phyloP scores from a whole-genome alignment of 305 asterid species.

The Andrographis paniculata region DNA sequence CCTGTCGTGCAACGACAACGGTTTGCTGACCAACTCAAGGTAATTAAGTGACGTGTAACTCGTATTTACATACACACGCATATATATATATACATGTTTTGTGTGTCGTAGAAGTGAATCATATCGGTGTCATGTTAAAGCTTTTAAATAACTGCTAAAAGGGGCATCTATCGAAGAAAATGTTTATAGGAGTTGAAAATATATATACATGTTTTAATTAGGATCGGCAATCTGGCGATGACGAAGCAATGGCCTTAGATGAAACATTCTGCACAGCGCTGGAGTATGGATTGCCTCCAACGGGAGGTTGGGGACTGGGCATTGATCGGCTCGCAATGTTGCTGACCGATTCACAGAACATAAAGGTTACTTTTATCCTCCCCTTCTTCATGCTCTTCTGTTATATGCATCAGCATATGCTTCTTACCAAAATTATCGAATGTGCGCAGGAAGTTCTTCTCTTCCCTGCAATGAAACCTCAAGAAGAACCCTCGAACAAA shows the following conservation, averaged over 20 bases:
- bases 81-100: too few species aligned
- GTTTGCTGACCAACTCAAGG: slow-evolving; percentile 93
- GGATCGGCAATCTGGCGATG: slow-evolving; percentile 96
- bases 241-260: slow-evolving; percentile 92
- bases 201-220: slow-evolving; percentile 9
- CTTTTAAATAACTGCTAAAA: too few species aligned
- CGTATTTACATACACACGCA: too few species aligned
- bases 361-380: slow-evolving; percentile 51
- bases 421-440: neutral
- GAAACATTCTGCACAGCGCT: slow-evolving; percentile 81
- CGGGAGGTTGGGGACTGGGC: slow-evolving; percentile 98
- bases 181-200: too few species aligned
- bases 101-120: too few species aligned
- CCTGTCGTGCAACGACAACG: slow-evolving; percentile 94
- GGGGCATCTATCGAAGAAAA: too few species aligned
- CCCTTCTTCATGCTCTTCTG: neutral
- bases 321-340: slow-evolving; percentile 78
- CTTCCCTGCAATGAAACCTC: slow-evolving; percentile 87
- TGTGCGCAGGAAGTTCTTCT: slow-evolving; percentile 61
- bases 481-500: slow-evolving; percentile 49
- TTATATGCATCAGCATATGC: neutral
- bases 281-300: slow-evolving; percentile 91
- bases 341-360: slow-evolving; percentile 90
- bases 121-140: too few species aligned
- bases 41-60: slow-evolving; percentile 12